Evolutionary conservation across 129 eudicot species (phyloP), one percentile per base, ranked within the genome.

Genomic region (Oenanthe sinensis): DNA sequence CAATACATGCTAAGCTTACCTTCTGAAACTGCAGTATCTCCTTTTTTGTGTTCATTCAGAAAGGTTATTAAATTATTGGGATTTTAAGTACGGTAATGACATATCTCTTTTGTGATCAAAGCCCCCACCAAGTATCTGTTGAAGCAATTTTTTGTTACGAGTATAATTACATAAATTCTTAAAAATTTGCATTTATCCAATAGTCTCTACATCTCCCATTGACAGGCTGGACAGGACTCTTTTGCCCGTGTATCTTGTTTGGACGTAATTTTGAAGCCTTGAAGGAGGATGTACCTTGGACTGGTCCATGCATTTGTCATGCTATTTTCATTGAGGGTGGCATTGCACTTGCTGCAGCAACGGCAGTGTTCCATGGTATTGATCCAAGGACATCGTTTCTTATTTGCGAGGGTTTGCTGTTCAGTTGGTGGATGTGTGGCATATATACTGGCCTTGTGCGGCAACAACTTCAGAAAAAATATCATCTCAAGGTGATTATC

Each of bases 391-490:
- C 96, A 24, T 85, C 97, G 28, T 95, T 85, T 79, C 97, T 91
- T 69, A 83, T 95, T 20, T 84, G 93, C 68, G 98, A 95, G 84
- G 97, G 98, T 77, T 75, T 88, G 78, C 50, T 95, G 50, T 95
- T 95, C 72, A 85, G 97, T 76, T 95, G 98, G 98, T 95, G 98
- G 98, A 90, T 95, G 98, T 91, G 98, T 85, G 98, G 93, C 40
- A 95, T 90, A 65, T 95, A 95, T 87, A 95, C 96, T 15, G 98
- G 98, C 62, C 86, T 90, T 47, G 87, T 87, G 52, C 88, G 97
- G 39, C 97, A 95, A 77, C 81, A 90, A 75, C 78, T 95, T 72
- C 97, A 95, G 87, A 91, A 88, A 86, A 90, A 95, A 74, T 95
- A 95, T 85, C 98, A 95, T 88, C 97, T 95, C 71, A 87, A 95